phyloP scores from a whole-genome alignment of 805 yeast species.

The Metschnikowia aberdeeniae region DNA sequence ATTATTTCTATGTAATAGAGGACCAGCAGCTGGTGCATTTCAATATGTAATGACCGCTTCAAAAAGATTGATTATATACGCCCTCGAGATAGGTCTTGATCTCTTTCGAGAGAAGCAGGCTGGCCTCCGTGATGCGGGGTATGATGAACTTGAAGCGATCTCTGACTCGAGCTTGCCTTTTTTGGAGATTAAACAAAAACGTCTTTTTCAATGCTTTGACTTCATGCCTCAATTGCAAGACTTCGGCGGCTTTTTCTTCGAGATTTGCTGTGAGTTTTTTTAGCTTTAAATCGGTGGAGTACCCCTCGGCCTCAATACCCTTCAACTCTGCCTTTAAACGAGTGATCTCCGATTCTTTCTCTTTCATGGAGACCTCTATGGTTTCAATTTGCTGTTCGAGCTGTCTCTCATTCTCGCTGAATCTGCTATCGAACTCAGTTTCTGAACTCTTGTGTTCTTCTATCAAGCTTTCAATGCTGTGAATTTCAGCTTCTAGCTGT shows the following conservation, averaged over 20 bases:
- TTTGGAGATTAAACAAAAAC: constrained; percentile 23
- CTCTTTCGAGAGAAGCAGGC: constrained; percentile 16
- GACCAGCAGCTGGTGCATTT: neutral
- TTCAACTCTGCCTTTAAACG: constrained; percentile 21
- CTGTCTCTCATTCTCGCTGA: constrained; percentile 19
- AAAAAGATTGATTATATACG: neutral
- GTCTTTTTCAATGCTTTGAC: constrained; percentile 26
- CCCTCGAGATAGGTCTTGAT: neutral
- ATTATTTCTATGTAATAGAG: too few relatives aligned
- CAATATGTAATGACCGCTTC: neutral
- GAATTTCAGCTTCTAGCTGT: constrained; percentile 36
- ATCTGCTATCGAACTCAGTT: constrained; percentile 12
- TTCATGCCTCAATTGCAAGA: constrained; percentile 21
- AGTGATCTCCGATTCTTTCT: constrained; percentile 24
- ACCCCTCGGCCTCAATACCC: constrained; percentile 21
- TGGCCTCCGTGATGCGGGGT: constrained; percentile 27
- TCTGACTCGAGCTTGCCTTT: constrained; percentile 23
- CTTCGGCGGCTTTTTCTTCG: constrained; percentile 23
- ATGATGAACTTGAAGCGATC: constrained; percentile 36
- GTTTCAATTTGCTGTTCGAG: constrained; percentile 20
- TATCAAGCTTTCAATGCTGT: constrained; percentile 19
- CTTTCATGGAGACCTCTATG: constrained; percentile 20
- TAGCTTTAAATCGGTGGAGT: constrained; percentile 20
- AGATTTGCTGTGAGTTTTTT: constrained; percentile 26
- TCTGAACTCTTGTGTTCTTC: constrained; percentile 13